These are phyloP conservation scores for Euphorbia lathyris DNA, from an alignment of 345 rosid genomes.

Conservation along the genomic window DNA sequence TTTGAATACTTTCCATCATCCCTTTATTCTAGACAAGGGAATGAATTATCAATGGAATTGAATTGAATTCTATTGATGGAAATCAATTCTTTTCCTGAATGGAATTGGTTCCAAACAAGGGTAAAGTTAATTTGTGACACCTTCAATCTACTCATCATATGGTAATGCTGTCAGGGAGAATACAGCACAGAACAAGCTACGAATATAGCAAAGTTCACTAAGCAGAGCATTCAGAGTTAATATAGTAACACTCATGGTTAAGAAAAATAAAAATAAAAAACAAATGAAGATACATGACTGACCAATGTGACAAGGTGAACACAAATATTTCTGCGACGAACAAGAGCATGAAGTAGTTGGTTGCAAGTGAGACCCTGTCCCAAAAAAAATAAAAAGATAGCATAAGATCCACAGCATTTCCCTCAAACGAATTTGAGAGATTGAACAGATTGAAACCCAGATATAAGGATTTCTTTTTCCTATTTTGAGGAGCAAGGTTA, in stretches of 20 bases:
- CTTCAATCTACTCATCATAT: background rate
- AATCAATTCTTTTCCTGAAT: no score
- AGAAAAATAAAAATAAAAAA: background rate
- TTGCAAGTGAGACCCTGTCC: conserved; percentile 73
- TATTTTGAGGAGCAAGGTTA: background rate
- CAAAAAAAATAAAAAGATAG: background rate
- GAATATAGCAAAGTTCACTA: conserved; percentile 4
- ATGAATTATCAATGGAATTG: no score
- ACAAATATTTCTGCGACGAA: conserved; percentile 71
- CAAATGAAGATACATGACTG: conserved; percentile 27
- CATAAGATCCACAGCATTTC: background rate
- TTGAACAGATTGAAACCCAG: background rate
- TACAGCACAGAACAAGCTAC: background rate
- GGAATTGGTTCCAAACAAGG: no score
- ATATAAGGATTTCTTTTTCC: background rate
- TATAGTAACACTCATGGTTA: background rate
- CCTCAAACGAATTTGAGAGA: background rate
- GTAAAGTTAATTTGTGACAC: background rate
- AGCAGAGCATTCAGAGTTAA: background rate
- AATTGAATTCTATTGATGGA: no score
- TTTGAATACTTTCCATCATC: no score
- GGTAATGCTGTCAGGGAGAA: background rate
- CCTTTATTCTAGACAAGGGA: no score
- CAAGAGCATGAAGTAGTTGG: conserved; percentile 80
- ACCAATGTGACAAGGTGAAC: conserved; percentile 82